phyloP scores from a whole-genome alignment of 1,284 basidiomycete genomes.

The Leccinum angustisporum region DNA sequence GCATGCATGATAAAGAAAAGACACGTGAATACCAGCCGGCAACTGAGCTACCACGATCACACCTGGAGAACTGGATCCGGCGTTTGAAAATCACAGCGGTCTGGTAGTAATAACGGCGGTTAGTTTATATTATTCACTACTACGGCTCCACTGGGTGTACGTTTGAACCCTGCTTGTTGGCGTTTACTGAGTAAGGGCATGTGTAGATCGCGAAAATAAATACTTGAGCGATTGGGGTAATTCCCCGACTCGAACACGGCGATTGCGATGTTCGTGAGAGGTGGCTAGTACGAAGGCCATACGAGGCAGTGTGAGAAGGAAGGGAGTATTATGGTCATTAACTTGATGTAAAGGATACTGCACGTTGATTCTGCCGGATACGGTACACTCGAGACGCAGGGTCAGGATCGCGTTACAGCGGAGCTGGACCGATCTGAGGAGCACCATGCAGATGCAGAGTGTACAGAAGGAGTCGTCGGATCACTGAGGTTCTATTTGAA shows the following conservation, averaged over 20 bases:
- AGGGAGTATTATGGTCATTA: conserved; percentile 12
- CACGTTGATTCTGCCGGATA: conserved; percentile 32
- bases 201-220: conserved; percentile 19
- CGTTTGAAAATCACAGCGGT: conserved; percentile 53
- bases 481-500: conserved; percentile 18
- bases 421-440: conserved; percentile 39
- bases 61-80: conserved; percentile 46
- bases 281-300: conserved; percentile 47
- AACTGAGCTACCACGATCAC: conserved; percentile 25
- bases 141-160: conserved; percentile 16
- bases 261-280: conserved; percentile 39
- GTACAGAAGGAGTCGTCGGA: conserved; percentile 25
- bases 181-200: conserved; percentile 11
- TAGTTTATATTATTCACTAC: conserved; percentile 11
- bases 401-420: conserved; percentile 31
- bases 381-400: conserved; percentile 33
- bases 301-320: conserved; percentile 35
- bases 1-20: conserved; percentile 31
- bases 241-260: conserved; percentile 40
- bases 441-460: conserved; percentile 45
- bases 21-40: conserved; percentile 28
- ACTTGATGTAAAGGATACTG: conserved; percentile 36
- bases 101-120: conserved; percentile 24
- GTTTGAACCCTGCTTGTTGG: conserved; percentile 23
- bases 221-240: conserved; percentile 46